phyloP scores from a whole-genome alignment of 2,329 filamentous ascomycete genomes.

The Teratosphaeria zuluensis region DNA sequence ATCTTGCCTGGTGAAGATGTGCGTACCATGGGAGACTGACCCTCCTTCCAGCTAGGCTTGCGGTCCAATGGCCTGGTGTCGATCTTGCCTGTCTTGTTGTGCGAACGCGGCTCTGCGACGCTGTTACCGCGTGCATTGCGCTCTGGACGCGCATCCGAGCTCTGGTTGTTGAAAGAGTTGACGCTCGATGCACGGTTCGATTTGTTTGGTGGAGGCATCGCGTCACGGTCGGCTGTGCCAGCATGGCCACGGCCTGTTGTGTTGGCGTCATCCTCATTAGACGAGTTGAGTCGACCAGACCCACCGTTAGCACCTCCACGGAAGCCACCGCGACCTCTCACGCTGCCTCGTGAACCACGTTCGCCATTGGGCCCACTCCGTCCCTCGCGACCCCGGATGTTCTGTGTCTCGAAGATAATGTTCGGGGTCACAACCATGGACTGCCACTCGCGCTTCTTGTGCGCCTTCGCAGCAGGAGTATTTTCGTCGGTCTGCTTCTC shows the following conservation, averaged over 20 bases:
- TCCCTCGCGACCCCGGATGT: conserved; percentile 13
- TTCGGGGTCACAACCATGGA: conserved; percentile 72
- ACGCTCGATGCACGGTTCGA: conserved; percentile 9
- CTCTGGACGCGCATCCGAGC: neutral
- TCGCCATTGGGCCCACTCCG: conserved; percentile 34
- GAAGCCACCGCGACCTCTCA: conserved; percentile 35
- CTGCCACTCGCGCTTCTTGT: conserved; percentile 74
- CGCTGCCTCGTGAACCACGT: conserved; percentile 46
- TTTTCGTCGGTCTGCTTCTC: conserved; percentile 53
- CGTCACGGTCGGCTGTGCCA: conserved; percentile 18
- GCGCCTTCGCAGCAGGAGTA: conserved; percentile 39
- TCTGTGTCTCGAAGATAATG: conserved; percentile 72
- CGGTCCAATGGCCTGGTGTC: neutral
- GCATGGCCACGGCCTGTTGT: conserved; percentile 8
- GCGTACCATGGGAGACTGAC: neutral
- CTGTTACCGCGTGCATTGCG: conserved; percentile 2
- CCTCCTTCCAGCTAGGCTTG: neutral
- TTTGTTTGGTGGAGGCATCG: conserved; percentile 16
- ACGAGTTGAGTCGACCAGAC: conserved; percentile 15
- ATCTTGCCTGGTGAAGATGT: neutral
- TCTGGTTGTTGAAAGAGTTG: conserved; percentile 1
- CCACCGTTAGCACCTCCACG: conserved; percentile 29
- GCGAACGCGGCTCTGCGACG: neutral
- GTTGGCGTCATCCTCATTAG: conserved; percentile 9
- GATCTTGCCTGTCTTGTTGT: neutral